Percentiles rank a stretch among this genome's conserved stretches.
Conservation (phyloP, 2,329 filamentous ascomycete species). For the Colletotrichum eremochloae region DNA sequence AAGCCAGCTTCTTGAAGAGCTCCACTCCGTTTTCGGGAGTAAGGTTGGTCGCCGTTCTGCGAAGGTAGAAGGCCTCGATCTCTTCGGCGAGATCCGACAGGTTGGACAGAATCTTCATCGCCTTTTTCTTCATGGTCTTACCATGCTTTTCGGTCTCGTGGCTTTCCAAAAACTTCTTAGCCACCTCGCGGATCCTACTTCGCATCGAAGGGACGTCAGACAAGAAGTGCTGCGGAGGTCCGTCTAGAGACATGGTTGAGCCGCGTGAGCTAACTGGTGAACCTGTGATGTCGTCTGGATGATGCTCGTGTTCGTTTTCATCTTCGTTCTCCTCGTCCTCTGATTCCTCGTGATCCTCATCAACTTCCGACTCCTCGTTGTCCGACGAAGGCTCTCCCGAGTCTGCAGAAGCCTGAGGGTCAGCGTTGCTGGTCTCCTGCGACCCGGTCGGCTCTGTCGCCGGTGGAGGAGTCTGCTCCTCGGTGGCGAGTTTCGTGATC, state of each 20-base stretch:
- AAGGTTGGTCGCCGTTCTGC: slow-evolving; percentile 61
- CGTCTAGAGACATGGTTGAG: slow-evolving; percentile 74
- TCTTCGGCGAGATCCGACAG: slow-evolving; percentile 79
- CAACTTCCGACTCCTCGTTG: slow-evolving; percentile 64
- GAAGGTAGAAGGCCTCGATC: slow-evolving; percentile 78
- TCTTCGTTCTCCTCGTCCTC: slow-evolving; percentile 68
- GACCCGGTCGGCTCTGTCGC: slow-evolving; percentile 49
- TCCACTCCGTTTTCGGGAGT: slow-evolving; percentile 67
- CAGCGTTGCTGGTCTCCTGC: slow-evolving; percentile 20
- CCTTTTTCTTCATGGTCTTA: slow-evolving; percentile 82
- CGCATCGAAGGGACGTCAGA: slow-evolving; percentile 71
- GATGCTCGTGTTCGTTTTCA: slow-evolving; percentile 54
- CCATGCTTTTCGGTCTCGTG: slow-evolving; percentile 84
- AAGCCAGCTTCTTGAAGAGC: slow-evolving; percentile 81
- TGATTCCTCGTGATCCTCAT: slow-evolving; percentile 62
- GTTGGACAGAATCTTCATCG: slow-evolving; percentile 78
- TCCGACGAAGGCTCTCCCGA: slow-evolving; percentile 53
- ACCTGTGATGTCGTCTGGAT: slow-evolving; percentile 72
- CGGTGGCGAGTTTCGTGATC: slow-evolving; percentile 81
- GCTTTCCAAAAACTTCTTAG: slow-evolving; percentile 84
- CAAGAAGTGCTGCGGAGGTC: slow-evolving; percentile 62
- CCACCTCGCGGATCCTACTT: slow-evolving; percentile 79
- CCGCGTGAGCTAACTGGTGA: slow-evolving; percentile 76
- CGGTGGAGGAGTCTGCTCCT: slow-evolving; percentile 52
- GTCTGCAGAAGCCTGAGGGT: slow-evolving; percentile 31